Percentiles rank a stretch among this genome's conserved stretches.
Evolutionary conservation across 1,284 basidiomycete genomes (phyloP).

Genomic region (Boletus subluridellus): DNA sequence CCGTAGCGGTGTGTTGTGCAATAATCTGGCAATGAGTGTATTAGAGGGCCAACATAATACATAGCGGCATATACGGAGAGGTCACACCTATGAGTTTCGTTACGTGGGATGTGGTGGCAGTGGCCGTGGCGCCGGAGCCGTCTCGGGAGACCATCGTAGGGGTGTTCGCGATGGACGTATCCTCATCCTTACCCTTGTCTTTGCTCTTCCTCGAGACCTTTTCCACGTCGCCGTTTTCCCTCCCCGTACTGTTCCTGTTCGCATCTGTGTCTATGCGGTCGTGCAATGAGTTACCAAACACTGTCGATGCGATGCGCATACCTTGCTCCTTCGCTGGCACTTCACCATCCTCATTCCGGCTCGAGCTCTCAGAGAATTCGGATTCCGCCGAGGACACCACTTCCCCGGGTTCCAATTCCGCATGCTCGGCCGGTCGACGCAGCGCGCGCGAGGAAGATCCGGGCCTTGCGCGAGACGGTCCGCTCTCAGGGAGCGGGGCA

Average conservation of each 20-base stretch:
- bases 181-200: slow-evolving; percentile 13
- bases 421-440: background rate
- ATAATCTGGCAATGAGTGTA: slow-evolving; percentile 28
- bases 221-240: background rate
- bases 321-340: slow-evolving; percentile 9
- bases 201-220: background rate
- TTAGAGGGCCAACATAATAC: background rate
- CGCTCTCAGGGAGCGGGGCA: background rate
- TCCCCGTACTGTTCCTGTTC: no score
- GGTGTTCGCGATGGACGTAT: background rate
- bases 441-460: background rate
- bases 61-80: background rate
- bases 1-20: slow-evolving; percentile 28
- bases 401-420: slow-evolving; percentile 27
- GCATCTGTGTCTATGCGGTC: background rate
- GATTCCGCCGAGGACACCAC: slow-evolving; percentile 27
- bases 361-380: slow-evolving; percentile 28
- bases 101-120: slow-evolving; percentile 22
- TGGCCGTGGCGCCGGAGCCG: no score
- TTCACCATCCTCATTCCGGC: slow-evolving; percentile 18
- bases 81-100: slow-evolving; percentile 28
- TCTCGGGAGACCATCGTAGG: background rate
- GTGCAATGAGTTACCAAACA: background rate
- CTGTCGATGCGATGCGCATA: background rate
- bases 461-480: slow-evolving; percentile 3